Evolutionary conservation across 2,329 filamentous ascomycete genomes (phyloP).

Genomic region (Bretziella fagacearum): DNA sequence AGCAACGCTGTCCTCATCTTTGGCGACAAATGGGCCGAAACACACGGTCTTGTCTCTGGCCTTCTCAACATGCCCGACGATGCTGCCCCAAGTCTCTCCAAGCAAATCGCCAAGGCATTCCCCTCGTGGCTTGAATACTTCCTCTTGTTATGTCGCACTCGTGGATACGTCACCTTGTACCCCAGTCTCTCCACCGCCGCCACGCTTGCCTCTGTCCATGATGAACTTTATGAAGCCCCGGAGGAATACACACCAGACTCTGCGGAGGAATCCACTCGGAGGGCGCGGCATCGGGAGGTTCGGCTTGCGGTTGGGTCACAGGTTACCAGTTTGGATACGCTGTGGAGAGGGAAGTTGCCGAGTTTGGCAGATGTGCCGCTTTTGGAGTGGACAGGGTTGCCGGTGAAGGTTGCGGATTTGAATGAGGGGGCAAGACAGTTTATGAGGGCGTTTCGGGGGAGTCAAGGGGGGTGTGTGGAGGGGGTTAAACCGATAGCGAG

Average conservation of each 20-base stretch:
- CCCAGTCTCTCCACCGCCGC: conserved; percentile 41
- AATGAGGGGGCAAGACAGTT: conserved; percentile 34
- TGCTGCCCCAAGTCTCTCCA: conserved; percentile 25
- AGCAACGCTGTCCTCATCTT: conserved; percentile 70
- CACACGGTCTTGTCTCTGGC: conserved; percentile 62
- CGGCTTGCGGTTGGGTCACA: conserved; percentile 29
- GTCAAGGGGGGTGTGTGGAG: conserved; percentile 48
- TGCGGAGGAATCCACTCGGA: conserved; percentile 15
- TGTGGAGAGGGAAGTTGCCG: conserved; percentile 27
- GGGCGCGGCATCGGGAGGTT: conserved; percentile 18
- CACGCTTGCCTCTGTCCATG: conserved; percentile 56
- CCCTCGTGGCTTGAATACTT: conserved; percentile 68
- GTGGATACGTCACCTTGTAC: conserved; percentile 67
- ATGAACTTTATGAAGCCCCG: conserved; percentile 53
- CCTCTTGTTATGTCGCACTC: conserved; percentile 55
- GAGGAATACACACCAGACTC: conserved; percentile 40
- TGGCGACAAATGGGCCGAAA: conserved; percentile 70
- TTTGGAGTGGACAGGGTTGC: conserved; percentile 44
- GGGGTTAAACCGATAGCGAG: conserved; percentile 18
- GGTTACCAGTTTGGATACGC: conserved; percentile 31
- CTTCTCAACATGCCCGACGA: conserved; percentile 22
- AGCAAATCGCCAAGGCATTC: conserved; percentile 47
- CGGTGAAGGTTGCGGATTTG: conserved; percentile 21
- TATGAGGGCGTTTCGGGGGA: conserved; percentile 38
- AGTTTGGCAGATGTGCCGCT: conserved; percentile 35